Evolutionary conservation across 2,329 filamentous ascomycete species (phyloP), one percentile per base, ranked within the genome.

Genomic region (Colletotrichum shisoi): DNA sequence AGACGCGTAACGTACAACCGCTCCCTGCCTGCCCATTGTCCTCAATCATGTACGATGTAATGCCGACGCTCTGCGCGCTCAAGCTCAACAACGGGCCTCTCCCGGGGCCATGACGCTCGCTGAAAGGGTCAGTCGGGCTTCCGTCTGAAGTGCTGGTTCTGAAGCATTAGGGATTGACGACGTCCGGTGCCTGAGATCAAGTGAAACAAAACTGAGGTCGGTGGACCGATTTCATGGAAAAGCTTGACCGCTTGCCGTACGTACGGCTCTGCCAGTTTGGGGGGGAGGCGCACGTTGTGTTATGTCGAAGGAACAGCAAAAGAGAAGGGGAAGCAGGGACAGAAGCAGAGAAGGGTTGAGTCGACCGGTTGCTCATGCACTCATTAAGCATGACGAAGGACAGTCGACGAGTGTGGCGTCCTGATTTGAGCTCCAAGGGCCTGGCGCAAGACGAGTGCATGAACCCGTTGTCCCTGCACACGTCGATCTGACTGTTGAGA

Each of bases 151-250:
- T 67, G 48, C 24, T 39, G 34, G 44, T 37, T 67, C 62, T 68
- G 62, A 57, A 40, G 62, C 66, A 62, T 48, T 61, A 51, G 53
- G 51, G 62, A 52, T 59, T 44, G 52, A 60, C 49, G 52, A 24
- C 27, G 49, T 44, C 57, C 53, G 44, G 52, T 57, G 52, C 57
- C 62, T 57, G 57, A 62, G 15, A 49, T 67, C 61, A 57, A 67
- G 56, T 68, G 66, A 68, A 68, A 68, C 66, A 67, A 67, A 65
- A 66, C 48, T 45, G 65, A 66, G 42, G 56, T 68, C 27, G 49
- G 57, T 49, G 65, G 62, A 44, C 53, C 27, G 54, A 64, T 5
- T 44, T 56, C 37, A 34, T 15, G 27, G 15, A n/a, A 56, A 64
- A 67, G 54, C 49, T 51, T 64, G 64, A 56, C 42, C 53, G 54